phyloP scores from a whole-genome alignment of 2,329 filamentous ascomycete species.

The Ustulina deusta region DNA sequence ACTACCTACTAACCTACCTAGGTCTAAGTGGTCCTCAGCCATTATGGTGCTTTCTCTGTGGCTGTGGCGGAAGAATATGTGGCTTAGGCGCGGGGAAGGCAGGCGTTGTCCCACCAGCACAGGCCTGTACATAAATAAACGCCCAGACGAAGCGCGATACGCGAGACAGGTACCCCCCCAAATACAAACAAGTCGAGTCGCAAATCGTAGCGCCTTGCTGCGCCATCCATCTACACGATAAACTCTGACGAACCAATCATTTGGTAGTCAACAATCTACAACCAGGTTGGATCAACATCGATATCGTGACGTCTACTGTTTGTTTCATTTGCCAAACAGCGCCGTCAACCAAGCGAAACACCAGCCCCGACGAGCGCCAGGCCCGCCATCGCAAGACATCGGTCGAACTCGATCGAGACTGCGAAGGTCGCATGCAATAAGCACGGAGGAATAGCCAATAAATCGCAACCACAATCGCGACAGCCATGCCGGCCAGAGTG shows the following conservation, averaged over 20 bases:
- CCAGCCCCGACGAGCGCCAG: not conserved
- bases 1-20: no score
- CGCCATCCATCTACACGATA: no score
- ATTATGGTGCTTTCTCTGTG: not conserved
- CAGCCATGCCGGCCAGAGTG: slow-evolving; percentile 63
- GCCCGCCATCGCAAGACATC: not conserved
- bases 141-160: slow-evolving; percentile 17
- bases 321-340: not conserved
- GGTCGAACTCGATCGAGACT: not conserved
- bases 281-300: not conserved
- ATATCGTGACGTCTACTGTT: not conserved
- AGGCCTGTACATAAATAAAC: slow-evolving; percentile 26
- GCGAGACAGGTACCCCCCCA: not conserved
- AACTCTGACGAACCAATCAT: not conserved
- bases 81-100: slow-evolving; percentile 28
- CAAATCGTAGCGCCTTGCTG: not conserved
- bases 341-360: not conserved
- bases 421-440: not conserved
- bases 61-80: not conserved
- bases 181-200: slow-evolving; percentile 31
- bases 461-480: not conserved
- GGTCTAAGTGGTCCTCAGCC: no score
- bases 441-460: not conserved
- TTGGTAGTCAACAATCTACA: not conserved
- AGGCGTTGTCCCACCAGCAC: slow-evolving; percentile 43